phyloP scores from a whole-genome alignment of 805 yeast genomes.

The Hemisphaericaspora nanyangensis region DNA sequence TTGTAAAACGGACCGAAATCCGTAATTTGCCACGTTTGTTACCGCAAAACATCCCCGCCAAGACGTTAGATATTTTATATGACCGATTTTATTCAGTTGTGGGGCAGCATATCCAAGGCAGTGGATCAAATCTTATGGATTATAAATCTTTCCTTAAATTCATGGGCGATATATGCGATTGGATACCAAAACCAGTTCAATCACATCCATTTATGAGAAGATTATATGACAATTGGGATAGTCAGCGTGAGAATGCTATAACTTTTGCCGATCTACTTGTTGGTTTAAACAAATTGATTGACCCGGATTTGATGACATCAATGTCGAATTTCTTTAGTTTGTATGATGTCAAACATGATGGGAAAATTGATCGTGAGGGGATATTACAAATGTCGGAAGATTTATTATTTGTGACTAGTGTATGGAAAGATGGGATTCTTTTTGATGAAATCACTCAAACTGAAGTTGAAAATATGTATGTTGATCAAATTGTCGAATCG shows the following conservation, averaged over 20 bases:
- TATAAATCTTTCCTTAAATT: conserved; percentile 68
- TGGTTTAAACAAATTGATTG: conserved; percentile 69
- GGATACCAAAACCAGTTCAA: conserved; percentile 41
- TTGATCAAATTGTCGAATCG: conserved; percentile 17
- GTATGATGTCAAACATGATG: conserved; percentile 59
- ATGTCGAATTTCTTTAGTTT: conserved; percentile 76
- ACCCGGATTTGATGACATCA: conserved; percentile 71
- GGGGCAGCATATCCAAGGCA: conserved; percentile 46
- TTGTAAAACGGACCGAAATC: conserved; percentile 88
- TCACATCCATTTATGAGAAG: conserved; percentile 41
- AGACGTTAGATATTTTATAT: conserved; percentile 66
- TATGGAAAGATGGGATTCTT: conserved; percentile 71
- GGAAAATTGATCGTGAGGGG: conserved; percentile 69
- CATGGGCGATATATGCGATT: conserved; percentile 75
- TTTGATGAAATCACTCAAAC: conserved; percentile 63
- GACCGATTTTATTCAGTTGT: conserved; percentile 80
- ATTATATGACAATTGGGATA: conserved; percentile 70
- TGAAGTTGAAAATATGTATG: conserved; percentile 56
- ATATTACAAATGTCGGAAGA: conserved; percentile 87
- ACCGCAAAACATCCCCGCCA: conserved; percentile 53
- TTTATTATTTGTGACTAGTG: conserved; percentile 71
- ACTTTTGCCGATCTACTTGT: conserved; percentile 64
- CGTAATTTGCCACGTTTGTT: conserved; percentile 79
- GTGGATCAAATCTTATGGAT: conserved; percentile 66
- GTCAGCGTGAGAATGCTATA: conserved; percentile 50